Conservation (phyloP, 2,329 filamentous ascomycete species). For the Pseudogymnoascus sp. region DNA sequence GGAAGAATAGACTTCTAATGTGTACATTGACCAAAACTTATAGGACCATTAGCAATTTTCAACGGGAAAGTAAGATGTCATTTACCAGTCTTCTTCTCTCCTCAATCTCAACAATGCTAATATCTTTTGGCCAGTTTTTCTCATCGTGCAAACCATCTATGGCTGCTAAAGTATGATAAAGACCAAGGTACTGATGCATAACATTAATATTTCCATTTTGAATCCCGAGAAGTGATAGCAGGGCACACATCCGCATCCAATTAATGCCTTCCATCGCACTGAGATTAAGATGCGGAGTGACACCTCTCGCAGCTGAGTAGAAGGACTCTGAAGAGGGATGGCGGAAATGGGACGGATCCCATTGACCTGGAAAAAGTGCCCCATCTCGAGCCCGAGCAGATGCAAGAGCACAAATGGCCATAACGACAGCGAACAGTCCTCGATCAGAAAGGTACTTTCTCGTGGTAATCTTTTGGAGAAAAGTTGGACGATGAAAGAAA, state of each 20-base stretch:
- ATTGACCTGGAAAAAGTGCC: conserved; percentile 32
- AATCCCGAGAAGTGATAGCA: conserved; percentile 42
- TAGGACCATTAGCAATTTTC: conserved; percentile 9
- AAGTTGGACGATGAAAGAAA: conserved; percentile 40
- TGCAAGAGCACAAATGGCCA: conserved; percentile 43
- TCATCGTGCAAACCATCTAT: conserved; percentile 46
- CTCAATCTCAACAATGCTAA: conserved; percentile 38
- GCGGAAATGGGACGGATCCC: conserved; percentile 25
- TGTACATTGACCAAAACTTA: conserved; percentile 49
- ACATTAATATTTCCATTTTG: conserved; percentile 40
- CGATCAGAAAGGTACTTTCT: conserved; percentile 34
- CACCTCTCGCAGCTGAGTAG: conserved; percentile 34
- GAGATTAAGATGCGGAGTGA: conserved; percentile 30
- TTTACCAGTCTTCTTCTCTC: conserved; percentile 38
- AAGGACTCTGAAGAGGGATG: conserved; percentile 34
- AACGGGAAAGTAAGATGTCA: background rate
- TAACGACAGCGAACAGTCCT: conserved; percentile 39
- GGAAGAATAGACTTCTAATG: conserved; percentile 44
- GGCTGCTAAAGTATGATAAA: conserved; percentile 40
- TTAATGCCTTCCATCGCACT: conserved; percentile 29
- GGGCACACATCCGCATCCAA: conserved; percentile 37
- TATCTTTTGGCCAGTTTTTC: conserved; percentile 38
- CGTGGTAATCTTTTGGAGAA: conserved; percentile 32
- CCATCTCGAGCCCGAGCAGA: conserved; percentile 42
- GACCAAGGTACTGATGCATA: conserved; percentile 43